phyloP scores from a whole-genome alignment of 2,329 filamentous ascomycete genomes.

The Juglanconis oblonga region DNA sequence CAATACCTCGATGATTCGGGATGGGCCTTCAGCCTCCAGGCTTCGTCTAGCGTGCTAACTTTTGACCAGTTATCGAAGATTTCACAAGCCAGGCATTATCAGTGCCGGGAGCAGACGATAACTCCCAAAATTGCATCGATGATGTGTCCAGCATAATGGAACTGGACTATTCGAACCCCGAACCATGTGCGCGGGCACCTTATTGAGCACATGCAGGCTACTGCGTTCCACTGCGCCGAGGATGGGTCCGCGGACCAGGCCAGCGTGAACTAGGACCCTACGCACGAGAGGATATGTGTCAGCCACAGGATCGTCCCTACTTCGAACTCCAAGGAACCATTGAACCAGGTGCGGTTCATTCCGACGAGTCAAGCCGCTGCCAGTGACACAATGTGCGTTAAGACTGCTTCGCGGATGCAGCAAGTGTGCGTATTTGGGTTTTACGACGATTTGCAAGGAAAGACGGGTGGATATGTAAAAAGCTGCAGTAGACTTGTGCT shows the following conservation, averaged over 20 bases:
- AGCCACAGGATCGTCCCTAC: background rate
- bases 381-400: background rate
- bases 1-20: too few relatives aligned
- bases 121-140: background rate
- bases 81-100: background rate
- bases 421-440: background rate
- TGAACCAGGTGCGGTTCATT: background rate
- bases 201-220: background rate
- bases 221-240: background rate
- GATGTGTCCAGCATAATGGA: too few relatives aligned
- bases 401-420: background rate
- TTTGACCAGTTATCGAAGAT: background rate
- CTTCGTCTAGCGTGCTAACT: background rate
- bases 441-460: background rate
- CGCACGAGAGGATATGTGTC: background rate
- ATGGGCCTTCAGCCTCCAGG: background rate
- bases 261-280: background rate
- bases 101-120: background rate
- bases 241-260: background rate
- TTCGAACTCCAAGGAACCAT: too few relatives aligned
- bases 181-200: background rate
- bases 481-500: slow-evolving; percentile 11
- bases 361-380: background rate
- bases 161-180: background rate
- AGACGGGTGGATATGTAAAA: slow-evolving; percentile 1